Evolutionary conservation across 495 filamentous ascomycete genomes (phyloP).

Genomic region (Delitschia confertaspora): DNA sequence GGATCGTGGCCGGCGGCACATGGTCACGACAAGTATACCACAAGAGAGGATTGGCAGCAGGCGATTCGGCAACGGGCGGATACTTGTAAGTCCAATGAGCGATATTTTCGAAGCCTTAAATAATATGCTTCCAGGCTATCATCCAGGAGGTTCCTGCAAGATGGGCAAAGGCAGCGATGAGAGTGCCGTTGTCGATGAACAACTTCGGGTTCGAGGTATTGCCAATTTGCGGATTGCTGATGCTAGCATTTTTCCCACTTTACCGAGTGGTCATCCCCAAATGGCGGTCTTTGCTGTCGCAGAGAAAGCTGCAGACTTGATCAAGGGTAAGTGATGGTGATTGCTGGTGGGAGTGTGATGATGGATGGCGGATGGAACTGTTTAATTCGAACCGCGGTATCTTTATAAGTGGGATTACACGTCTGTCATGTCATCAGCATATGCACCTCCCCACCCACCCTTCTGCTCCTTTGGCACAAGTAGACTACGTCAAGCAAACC

Average conservation of each 20-base stretch:
- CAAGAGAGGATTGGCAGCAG: constrained; percentile 43
- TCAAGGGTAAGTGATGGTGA: constrained; percentile 28
- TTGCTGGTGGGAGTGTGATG: no score
- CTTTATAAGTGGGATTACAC: no score
- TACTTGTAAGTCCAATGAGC: not conserved
- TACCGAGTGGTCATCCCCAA: constrained; percentile 48
- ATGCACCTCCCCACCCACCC: no score
- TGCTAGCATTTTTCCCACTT: constrained; percentile 46
- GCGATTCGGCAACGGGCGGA: constrained; percentile 39
- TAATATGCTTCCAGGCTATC: constrained; percentile 37
- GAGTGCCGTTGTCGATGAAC: constrained; percentile 5
- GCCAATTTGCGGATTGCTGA: constrained; percentile 8
- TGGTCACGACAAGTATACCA: constrained; percentile 40
- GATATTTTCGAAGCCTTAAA: constrained; percentile 38
- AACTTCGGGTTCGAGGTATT: constrained; percentile 5
- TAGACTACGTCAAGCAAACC: no score
- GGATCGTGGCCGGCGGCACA: constrained; percentile 44
- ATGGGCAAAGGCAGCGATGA: constrained; percentile 9
- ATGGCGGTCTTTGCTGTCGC: constrained; percentile 51
- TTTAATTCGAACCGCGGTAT: no score
- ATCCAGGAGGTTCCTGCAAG: constrained; percentile 10
- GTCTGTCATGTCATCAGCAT: no score
- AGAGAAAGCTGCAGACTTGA: constrained; percentile 48
- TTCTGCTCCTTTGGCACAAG: no score
- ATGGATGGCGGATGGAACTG: no score